Evolutionary conservation across 1,139 yeast species (phyloP), one percentile per base, ranked within the genome.

Genomic region (Lizanozyma gosingica): DNA sequence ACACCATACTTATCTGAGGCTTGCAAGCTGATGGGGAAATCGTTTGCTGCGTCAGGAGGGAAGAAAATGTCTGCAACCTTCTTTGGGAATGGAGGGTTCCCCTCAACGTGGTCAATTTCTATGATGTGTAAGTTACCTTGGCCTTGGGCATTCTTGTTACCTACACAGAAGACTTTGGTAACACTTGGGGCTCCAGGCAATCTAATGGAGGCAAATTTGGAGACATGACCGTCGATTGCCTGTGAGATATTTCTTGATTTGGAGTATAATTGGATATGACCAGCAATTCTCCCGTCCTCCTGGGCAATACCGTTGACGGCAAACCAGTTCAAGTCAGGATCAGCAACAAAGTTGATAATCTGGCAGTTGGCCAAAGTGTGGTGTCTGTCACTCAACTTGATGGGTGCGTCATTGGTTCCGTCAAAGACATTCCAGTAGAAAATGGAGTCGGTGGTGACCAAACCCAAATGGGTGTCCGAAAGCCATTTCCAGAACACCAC

Each of bases 401-500:
- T 67, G 32, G 99, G 99, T 9, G 90, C 83, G 33, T 70, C 63
- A 44, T 78, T 76, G 50, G 86, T 82, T 41, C 94, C 87, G 56
- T 87, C 95, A 57, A 84, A 80, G 36, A 92, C 78, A 52, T 83
- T 78, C 92, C 96, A 92, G 47, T 77, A 78, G 63, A 72, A 86
- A 53, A 92, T 69, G 39, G 85, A 65, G 45, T 81, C 68, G 4
- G 80, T 85, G 15, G 97, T 87, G 45, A 94, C 82, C 47, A 94
- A 73, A 51, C 97, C 98, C 51, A 94, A 71, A 41, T 78, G 72
- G 44, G 77, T 68, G 46, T 78, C 75, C 52, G 75, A 71, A 45
- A 92, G 71, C 99, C 99, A 94, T 59, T 82, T 83, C 99, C 99
- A 94, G 61, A 81, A 92, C 40, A 88, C 81, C 41, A 92, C 92